phyloP scores from a whole-genome alignment of 768 basidiomycete genomes.

The Macrolepiota fuliginosa region DNA sequence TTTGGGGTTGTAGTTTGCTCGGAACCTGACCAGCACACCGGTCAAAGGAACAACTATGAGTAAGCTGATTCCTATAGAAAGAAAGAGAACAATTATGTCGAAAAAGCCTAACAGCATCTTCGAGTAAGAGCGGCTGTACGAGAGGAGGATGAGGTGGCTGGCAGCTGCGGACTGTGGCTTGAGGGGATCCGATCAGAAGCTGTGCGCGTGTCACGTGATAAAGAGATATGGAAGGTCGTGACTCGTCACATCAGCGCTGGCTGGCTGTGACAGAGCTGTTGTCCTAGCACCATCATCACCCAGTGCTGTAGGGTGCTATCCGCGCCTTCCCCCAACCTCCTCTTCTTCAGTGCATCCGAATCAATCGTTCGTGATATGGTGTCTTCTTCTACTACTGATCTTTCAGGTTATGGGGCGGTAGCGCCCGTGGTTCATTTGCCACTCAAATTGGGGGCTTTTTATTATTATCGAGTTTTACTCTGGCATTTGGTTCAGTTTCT shows the following conservation, averaged over 20 bases:
- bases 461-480: no score
- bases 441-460: no score
- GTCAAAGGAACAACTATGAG: slow-evolving; percentile 58
- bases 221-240: not conserved
- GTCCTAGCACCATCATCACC: slow-evolving; percentile 3
- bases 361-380: no score
- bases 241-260: not conserved
- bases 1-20: slow-evolving; percentile 86
- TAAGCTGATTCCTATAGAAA: slow-evolving; percentile 52
- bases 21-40: slow-evolving; percentile 70
- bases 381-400: no score
- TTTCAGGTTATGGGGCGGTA: no score
- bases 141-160: slow-evolving; percentile 4
- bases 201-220: slow-evolving; percentile 1
- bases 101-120: slow-evolving; percentile 28
- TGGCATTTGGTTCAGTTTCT: no score
- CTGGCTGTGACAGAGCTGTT: not conserved
- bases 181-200: not conserved
- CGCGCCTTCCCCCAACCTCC: not conserved
- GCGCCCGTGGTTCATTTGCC: no score
- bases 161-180: slow-evolving; percentile 4
- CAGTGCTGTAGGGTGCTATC: not conserved
- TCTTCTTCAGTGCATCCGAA: not conserved
- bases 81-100: slow-evolving; percentile 38
- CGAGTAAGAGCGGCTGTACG: slow-evolving; percentile 13